phyloP scores from a whole-genome alignment of 345 rosid genomes.

The Boechera divaricarpa region DNA sequence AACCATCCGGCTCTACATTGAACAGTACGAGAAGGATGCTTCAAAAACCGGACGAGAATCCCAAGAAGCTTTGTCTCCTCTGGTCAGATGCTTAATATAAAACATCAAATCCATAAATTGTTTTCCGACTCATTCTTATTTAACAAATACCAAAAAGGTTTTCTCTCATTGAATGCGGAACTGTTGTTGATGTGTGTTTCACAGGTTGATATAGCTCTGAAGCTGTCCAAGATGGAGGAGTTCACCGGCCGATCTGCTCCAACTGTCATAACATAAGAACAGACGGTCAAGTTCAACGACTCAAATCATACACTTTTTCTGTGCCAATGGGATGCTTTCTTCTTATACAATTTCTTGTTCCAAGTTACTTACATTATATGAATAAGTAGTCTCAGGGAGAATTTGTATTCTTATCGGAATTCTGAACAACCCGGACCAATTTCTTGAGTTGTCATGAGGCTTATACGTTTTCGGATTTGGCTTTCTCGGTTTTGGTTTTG shows the following conservation, averaged over 20 bases:
- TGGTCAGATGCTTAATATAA: slow-evolving; percentile 55
- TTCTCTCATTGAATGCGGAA: background rate
- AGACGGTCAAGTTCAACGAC: slow-evolving; percentile 20
- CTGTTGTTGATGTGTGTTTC: slow-evolving; percentile 20
- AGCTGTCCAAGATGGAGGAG: slow-evolving; percentile 91
- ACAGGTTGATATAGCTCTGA: slow-evolving; percentile 93
- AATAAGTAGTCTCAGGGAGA: slow-evolving; percentile 38
- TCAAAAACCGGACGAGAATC: slow-evolving; percentile 90
- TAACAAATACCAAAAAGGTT: background rate
- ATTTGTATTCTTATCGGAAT: slow-evolving; percentile 19
- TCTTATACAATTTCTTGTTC: slow-evolving; percentile 9
- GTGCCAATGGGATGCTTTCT: slow-evolving; percentile 14
- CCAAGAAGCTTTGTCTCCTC: slow-evolving; percentile 87
- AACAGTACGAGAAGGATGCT: slow-evolving; percentile 95
- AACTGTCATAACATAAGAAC: slow-evolving; percentile 80
- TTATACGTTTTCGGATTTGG: slow-evolving; percentile 22
- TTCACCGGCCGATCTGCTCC: slow-evolving; percentile 95
- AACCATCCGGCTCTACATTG: slow-evolving; percentile 94
- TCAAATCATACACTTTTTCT: slow-evolving; percentile 22
- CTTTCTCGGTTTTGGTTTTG: slow-evolving; percentile 29
- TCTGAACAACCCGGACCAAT: slow-evolving; percentile 3
- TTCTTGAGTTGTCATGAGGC: slow-evolving; percentile 13
- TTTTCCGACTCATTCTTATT: background rate
- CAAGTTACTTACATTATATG: slow-evolving; percentile 1
- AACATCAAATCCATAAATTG: background rate